A percentile compares a stretch with the other conserved stretches of the same genome.
Evolutionary conservation across 2,329 filamentous ascomycete species (phyloP).

Genomic region (Penicillium concentricum): DNA sequence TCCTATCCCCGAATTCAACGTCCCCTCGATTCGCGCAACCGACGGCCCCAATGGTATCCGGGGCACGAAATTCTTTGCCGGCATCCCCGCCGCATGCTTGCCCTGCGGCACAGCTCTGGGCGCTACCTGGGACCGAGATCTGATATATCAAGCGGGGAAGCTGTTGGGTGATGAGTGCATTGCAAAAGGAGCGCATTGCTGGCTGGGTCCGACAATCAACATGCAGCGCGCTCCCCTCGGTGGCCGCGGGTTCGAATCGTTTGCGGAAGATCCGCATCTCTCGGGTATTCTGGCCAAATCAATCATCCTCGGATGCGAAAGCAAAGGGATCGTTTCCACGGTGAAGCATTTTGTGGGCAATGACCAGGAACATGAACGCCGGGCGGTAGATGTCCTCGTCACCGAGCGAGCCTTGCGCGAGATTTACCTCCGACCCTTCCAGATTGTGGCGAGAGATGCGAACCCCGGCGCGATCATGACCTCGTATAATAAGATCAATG

Average conservation of each 20-base stretch:
- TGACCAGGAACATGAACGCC: conserved; percentile 35
- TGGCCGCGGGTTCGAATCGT: conserved; percentile 30
- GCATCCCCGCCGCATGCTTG: conserved; percentile 60
- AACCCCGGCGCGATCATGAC: conserved; percentile 56
- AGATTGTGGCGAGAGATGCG: conserved; percentile 54
- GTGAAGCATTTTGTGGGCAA: conserved; percentile 59
- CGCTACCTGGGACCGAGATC: conserved; percentile 57
- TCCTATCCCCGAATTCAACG: conserved; percentile 57
- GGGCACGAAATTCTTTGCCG: conserved; percentile 67
- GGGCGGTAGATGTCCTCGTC: conserved; percentile 31
- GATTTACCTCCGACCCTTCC: conserved; percentile 59
- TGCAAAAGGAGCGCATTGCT: conserved; percentile 58
- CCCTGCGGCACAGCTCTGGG: conserved; percentile 60
- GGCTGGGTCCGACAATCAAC: conserved; percentile 63
- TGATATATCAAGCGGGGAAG: conserved; percentile 58
- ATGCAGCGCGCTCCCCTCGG: conserved; percentile 56
- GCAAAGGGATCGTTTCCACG: conserved; percentile 66
- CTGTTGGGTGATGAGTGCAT: conserved; percentile 67
- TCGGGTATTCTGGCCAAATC: conserved; percentile 20
- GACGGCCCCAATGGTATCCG: conserved; percentile 71
- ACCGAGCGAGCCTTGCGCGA: conserved; percentile 54
- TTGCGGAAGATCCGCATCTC: conserved; percentile 27
- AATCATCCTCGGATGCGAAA: conserved; percentile 64
- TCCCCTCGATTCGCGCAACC: conserved; percentile 64
- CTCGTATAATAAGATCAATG: conserved; percentile 53